Base-by-base conservation (phyloP, 495 filamentous ascomycete species). In the Filosporella fistucella region DNA sequence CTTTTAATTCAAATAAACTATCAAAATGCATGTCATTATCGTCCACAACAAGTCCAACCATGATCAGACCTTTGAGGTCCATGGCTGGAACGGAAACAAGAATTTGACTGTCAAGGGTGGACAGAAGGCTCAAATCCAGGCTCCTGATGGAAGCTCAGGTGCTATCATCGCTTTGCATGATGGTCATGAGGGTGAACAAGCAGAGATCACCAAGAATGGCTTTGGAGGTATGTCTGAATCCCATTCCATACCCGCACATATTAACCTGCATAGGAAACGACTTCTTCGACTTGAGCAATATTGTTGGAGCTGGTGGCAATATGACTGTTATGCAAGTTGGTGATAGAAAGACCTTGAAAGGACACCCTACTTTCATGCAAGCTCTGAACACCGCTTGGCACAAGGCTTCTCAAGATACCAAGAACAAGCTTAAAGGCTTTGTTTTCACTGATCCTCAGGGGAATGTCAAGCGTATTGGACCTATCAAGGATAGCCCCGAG, bases 251-350 rank as follows among this genome's bases (percentile, higher is more conserved):
- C 6, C 25, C 35, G 24, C 20, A 44, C 39, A 6, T 30, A 29
- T 24, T n/a, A 37, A n/a, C n/a, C 7, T 16, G 26, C 32, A 9
- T 22, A 53, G 65, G 65, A 2, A 70, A 68, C 42, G 67, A 70
- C 47, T 62, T 60, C 42, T 61, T 70, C 30, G 67, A 70, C 25
- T 53, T 68, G 7, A 66, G 63, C 47, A 68, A 68, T 49, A 70
- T 70, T 45, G 45, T 59, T 33, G 66, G 67, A 2, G 67, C 67
- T 4, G 66, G 67, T 13, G 67, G 67, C 3, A 70, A 70, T 38
- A 60, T 70, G 57, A 67, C 61, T 10, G 60, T 67, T 36, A 66
- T 68, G 47, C 67, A 70, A 35, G 64, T 66, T 25, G 64, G 63
- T 2, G 57, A 66, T 34, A 51, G 58, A 1, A 37, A 44, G 17